Conservation (phyloP, 345 rosid species). For the Citrus maxima region DNA sequence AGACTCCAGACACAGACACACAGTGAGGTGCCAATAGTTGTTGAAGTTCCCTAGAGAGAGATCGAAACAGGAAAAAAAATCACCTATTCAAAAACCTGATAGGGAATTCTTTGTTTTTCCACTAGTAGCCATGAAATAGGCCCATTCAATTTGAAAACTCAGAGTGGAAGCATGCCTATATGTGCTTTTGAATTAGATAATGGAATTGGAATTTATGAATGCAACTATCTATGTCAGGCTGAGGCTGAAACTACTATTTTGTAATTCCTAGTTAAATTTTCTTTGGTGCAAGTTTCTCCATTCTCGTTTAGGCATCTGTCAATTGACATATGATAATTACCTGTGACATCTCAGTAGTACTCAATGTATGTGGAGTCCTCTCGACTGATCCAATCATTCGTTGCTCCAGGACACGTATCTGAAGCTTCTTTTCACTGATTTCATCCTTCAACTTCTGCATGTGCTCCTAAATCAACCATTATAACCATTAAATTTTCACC, state of each 20-base stretch:
- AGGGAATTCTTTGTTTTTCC: not conserved
- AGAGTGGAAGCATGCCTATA: not conserved
- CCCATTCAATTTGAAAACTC: conserved; percentile 3
- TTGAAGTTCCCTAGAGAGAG: not conserved
- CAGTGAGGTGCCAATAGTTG: not conserved
- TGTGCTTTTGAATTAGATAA: not conserved
- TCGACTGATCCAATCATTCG: conserved; percentile 61
- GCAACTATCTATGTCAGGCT: not conserved
- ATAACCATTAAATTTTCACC: conserved; percentile 3
- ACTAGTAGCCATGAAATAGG: not conserved
- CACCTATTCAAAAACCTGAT: not conserved
- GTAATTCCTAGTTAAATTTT: not conserved
- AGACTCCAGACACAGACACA: not conserved
- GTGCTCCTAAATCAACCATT: conserved; percentile 39
- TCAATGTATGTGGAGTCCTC: conserved; percentile 34
- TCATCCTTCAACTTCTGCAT: conserved; percentile 56
- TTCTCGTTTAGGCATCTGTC: not conserved
- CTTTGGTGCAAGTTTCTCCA: not conserved
- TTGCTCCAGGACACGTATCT: conserved; percentile 51
- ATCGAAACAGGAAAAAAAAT: not conserved
- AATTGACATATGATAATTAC: conserved; percentile 22
- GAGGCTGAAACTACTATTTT: not conserved
- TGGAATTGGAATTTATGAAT: not conserved
- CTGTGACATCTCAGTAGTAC: conserved; percentile 45
- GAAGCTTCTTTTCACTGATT: conserved; percentile 62